phyloP scores from a whole-genome alignment of 768 basidiomycete genomes.

The Boletus sensibilis region DNA sequence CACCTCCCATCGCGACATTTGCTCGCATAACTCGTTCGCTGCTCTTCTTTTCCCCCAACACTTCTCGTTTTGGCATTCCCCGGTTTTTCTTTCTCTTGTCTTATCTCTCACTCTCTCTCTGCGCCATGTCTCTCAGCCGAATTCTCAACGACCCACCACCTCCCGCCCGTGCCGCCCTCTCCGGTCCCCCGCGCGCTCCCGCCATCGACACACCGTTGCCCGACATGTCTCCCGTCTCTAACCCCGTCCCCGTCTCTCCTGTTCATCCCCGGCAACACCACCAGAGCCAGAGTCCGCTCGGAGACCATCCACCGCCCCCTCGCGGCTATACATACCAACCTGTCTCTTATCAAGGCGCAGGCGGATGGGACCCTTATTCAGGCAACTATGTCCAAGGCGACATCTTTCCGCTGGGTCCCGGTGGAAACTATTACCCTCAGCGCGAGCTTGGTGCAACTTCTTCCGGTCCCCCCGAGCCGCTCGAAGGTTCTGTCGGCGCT shows the following conservation, averaged over 20 bases:
- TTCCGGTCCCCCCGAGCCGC: constrained; percentile 19
- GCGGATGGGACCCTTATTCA: constrained; percentile 40
- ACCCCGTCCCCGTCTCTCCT: constrained; percentile 21
- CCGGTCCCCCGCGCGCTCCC: constrained; percentile 19
- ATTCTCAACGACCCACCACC: constrained; percentile 77
- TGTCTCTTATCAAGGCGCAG: constrained; percentile 37
- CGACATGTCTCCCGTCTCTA: constrained; percentile 25
- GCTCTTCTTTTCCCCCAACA: background rate
- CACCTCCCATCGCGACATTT: background rate
- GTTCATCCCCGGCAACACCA: constrained; percentile 21
- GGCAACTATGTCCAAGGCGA: constrained; percentile 40
- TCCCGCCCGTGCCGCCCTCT: constrained; percentile 34
- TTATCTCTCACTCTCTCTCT: constrained; percentile 3
- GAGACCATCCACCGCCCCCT: constrained; percentile 33
- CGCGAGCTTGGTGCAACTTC: constrained; percentile 20
- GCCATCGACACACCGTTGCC: constrained; percentile 21
- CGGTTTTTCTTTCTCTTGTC: constrained; percentile 1
- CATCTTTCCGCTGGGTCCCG: constrained; percentile 37
- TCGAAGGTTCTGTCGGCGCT: constrained; percentile 18
- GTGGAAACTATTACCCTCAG: constrained; percentile 37
- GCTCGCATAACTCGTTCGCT: background rate
- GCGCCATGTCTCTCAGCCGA: constrained; percentile 69
- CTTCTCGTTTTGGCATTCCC: background rate
- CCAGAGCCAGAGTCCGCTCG: constrained; percentile 30
- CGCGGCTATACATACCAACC: constrained; percentile 40